Conservation (phyloP, 2,329 filamentous ascomycete species). For the Exophiala mesophila region DNA sequence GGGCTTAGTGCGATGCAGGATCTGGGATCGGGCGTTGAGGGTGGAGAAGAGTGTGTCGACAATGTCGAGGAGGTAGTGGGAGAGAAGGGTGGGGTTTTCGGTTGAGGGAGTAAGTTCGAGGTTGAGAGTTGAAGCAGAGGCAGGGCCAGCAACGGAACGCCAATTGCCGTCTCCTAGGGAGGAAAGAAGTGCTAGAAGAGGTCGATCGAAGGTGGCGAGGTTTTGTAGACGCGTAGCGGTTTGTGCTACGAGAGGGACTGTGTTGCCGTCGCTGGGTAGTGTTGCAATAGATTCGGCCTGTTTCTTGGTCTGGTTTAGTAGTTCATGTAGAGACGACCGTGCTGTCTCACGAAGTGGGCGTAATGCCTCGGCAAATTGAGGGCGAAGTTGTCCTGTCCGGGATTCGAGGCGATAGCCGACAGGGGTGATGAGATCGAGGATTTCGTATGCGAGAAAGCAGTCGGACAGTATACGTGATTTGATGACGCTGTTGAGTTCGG, state of each 20-base stretch:
- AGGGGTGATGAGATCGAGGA: constrained; percentile 80
- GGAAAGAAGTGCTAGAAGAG: constrained; percentile 83
- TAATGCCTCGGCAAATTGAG: constrained; percentile 73
- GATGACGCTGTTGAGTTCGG: constrained; percentile 86
- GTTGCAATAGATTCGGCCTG: constrained; percentile 61
- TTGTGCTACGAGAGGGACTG: constrained; percentile 72
- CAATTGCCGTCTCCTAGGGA: constrained; percentile 92
- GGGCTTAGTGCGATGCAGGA: constrained; percentile 70
- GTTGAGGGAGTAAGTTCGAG: constrained; percentile 47
- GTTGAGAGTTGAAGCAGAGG: constrained; percentile 31
- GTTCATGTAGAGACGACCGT: constrained; percentile 74
- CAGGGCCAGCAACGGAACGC: constrained; percentile 41
- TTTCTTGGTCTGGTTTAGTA: constrained; percentile 77
- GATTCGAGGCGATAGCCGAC: constrained; percentile 75
- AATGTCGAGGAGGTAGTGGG: constrained; percentile 83
- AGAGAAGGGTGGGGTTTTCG: constrained; percentile 72
- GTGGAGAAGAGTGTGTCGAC: constrained; percentile 73
- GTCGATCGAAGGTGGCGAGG: constrained; percentile 79
- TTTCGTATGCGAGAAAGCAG: constrained; percentile 91
- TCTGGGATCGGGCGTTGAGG: constrained; percentile 68
- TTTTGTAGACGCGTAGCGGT: constrained; percentile 81
- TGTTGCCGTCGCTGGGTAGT: constrained; percentile 71
- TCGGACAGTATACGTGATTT: constrained; percentile 81
- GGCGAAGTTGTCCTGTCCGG: constrained; percentile 79
- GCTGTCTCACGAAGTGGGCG: constrained; percentile 89